A percentile compares a stretch with the other conserved stretches of the same genome.
Evolutionary conservation across 2,329 filamentous ascomycete species (phyloP).

Genomic region (Fusarium tupiense): DNA sequence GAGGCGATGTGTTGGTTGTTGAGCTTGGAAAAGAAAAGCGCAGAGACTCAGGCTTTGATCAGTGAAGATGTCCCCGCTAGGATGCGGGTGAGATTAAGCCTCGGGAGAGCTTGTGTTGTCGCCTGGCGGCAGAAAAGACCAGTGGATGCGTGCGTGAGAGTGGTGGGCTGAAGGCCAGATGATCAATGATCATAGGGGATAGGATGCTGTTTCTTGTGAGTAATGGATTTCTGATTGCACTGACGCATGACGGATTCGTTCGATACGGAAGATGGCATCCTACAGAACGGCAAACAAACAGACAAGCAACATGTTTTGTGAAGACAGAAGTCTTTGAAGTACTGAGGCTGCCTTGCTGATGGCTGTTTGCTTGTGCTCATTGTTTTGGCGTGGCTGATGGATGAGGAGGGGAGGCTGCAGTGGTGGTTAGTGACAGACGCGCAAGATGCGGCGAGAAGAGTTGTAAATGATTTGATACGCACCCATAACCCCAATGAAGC

Average conservation of each 20-base stretch:
- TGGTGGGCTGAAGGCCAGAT: slow-evolving; percentile 48
- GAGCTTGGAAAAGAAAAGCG: slow-evolving; percentile 47
- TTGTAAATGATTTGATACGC: slow-evolving; percentile 47
- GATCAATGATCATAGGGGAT: slow-evolving; percentile 41
- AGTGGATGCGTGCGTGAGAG: slow-evolving; percentile 47
- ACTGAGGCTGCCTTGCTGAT: slow-evolving; percentile 23
- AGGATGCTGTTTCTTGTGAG: slow-evolving; percentile 40
- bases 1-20: slow-evolving; percentile 51
- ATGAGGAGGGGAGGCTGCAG: slow-evolving; percentile 40
- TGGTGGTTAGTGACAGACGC: slow-evolving; percentile 40
- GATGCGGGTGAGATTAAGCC: slow-evolving; percentile 35
- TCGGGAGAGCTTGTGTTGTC: slow-evolving; percentile 42
- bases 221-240: slow-evolving; percentile 4
- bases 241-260: slow-evolving; percentile 4
- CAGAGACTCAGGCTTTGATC: slow-evolving; percentile 42
- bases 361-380: slow-evolving; percentile 32
- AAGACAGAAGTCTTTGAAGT: slow-evolving; percentile 21
- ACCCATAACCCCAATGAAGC: slow-evolving; percentile 41
- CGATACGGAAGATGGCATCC: slow-evolving; percentile 29
- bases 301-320: not conserved
- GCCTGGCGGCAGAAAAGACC: slow-evolving; percentile 38
- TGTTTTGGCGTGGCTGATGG: slow-evolving; percentile 39
- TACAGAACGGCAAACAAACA: slow-evolving; percentile 37
- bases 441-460: slow-evolving; percentile 45
- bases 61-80: slow-evolving; percentile 31